Percentiles rank a stretch among this genome's conserved stretches.
Conservation (phyloP, 345 rosid genomes). For the Carallia pectinifolia region DNA sequence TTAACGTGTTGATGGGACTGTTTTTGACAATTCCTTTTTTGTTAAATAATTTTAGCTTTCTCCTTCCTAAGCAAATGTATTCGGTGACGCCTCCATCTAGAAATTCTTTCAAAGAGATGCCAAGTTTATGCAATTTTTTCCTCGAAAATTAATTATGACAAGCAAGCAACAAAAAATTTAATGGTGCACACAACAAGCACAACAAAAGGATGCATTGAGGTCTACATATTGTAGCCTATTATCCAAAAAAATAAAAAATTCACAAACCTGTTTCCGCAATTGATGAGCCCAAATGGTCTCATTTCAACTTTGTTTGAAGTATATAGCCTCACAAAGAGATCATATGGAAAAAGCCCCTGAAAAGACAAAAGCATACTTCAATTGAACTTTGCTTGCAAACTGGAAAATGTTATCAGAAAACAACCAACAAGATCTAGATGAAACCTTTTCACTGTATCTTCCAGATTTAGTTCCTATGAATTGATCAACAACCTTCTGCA, state of each 20-base stretch:
- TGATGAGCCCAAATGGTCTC: conserved; percentile 81
- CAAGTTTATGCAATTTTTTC: too few species aligned
- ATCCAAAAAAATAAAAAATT: neutral
- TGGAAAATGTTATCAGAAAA: neutral
- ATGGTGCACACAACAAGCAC: too few species aligned
- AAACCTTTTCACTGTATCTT: conserved; percentile 66
- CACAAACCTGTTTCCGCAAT: conserved; percentile 84
- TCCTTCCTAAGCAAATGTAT: too few species aligned
- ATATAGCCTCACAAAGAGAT: conserved; percentile 74
- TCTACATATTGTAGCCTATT: too few species aligned
- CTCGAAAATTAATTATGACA: too few species aligned
- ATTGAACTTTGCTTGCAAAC: conserved; percentile 5
- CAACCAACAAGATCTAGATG: conserved; percentile 12
- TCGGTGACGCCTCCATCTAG: too few species aligned
- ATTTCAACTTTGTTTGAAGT: conserved; percentile 60
- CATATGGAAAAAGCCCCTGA: conserved; percentile 82
- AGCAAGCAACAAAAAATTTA: too few species aligned
- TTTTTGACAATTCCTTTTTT: too few species aligned
- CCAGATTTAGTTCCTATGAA: conserved; percentile 56
- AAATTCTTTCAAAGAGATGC: too few species aligned
- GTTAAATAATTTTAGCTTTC: too few species aligned
- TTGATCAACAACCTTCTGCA: conserved; percentile 65
- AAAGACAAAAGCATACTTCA: conserved; percentile 14
- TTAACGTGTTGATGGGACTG: too few species aligned
- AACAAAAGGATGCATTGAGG: too few species aligned